Conservation (phyloP, 2,329 filamentous ascomycete genomes). For the Xylaria sp. region DNA sequence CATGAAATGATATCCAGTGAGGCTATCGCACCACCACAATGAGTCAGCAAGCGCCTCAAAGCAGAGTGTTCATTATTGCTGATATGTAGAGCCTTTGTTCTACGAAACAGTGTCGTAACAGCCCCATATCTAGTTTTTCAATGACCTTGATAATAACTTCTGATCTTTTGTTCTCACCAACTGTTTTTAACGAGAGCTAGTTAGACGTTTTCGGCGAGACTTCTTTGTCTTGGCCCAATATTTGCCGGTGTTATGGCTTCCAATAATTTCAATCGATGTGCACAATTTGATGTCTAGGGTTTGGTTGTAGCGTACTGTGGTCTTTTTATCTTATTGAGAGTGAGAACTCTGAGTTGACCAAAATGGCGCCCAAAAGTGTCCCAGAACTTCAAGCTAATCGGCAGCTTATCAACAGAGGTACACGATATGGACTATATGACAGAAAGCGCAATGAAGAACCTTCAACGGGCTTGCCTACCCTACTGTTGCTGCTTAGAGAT, state of each 20-base stretch:
- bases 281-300: no score
- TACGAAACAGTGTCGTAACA: no score
- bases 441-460: neutral
- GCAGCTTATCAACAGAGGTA: neutral
- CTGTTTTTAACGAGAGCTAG: neutral
- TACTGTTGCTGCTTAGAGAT: neutral
- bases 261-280: neutral
- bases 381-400: neutral
- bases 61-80: no score
- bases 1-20: no score
- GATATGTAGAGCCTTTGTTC: no score
- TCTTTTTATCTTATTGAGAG: neutral
- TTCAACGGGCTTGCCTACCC: neutral
- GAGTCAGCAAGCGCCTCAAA: no score
- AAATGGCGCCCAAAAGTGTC: neutral
- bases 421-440: neutral
- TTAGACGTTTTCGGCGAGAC: neutral
- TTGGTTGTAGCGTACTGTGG: neutral
- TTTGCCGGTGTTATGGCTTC: neutral
- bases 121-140: no score
- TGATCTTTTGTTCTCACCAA: neutral
- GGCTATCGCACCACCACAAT: no score
- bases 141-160: no score
- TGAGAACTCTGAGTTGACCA: neutral
- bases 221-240: neutral